phyloP scores from a whole-genome alignment of 2,329 filamentous ascomycete species.

The Penicillium sp. region DNA sequence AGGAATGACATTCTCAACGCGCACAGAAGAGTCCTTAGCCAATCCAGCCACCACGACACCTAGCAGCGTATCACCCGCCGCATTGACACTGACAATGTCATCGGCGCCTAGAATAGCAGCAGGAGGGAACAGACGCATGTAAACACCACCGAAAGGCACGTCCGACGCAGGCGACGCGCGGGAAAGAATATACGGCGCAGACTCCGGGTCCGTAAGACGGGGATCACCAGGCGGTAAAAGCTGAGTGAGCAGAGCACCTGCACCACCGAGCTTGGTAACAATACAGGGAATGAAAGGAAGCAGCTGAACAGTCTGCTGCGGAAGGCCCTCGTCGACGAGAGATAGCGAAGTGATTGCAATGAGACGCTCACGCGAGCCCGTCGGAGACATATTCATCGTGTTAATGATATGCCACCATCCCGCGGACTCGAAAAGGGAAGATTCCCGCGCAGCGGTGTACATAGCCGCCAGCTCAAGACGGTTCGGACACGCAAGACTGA shows the following conservation, averaged over 20 bases:
- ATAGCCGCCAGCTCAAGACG: constrained; percentile 76
- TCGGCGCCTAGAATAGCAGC: constrained; percentile 58
- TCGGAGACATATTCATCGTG: constrained; percentile 67
- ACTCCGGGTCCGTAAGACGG: constrained; percentile 60
- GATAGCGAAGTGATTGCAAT: constrained; percentile 62
- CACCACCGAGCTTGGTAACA: constrained; percentile 74
- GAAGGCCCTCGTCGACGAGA: constrained; percentile 76
- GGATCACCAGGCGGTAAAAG: constrained; percentile 67
- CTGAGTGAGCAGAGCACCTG: constrained; percentile 73
- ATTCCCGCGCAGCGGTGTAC: constrained; percentile 65
- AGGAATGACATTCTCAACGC: constrained; percentile 63
- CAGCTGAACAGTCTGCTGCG: constrained; percentile 78
- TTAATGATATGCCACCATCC: constrained; percentile 81
- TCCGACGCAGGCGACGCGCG: constrained; percentile 54
- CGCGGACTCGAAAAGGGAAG: constrained; percentile 65
- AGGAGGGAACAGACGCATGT: constrained; percentile 73
- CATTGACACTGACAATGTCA: constrained; percentile 85
- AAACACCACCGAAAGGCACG: constrained; percentile 71
- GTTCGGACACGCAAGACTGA: constrained; percentile 81
- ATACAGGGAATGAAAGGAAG: constrained; percentile 85
- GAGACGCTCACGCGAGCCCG: constrained; percentile 68
- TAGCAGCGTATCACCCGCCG: constrained; percentile 88
- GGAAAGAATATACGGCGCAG: constrained; percentile 69
- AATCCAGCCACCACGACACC: constrained; percentile 80
- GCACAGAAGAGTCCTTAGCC: constrained; percentile 48